These are phyloP conservation scores for Hypoxylon fragiforme DNA, from an alignment of 495 filamentous ascomycete genomes.

Conservation along the genomic window DNA sequence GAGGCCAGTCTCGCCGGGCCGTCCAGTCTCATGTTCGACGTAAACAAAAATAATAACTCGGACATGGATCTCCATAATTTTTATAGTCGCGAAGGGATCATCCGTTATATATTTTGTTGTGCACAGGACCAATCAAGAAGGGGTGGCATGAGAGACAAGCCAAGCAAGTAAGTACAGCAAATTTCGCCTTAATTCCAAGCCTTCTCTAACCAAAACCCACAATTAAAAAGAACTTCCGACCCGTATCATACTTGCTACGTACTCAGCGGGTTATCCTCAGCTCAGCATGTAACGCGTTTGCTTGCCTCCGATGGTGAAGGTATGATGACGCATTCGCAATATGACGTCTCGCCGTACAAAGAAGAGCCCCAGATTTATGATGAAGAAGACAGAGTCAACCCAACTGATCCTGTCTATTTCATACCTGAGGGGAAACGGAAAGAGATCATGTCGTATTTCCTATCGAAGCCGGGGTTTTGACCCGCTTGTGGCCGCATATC, in stretches of 20 bases:
- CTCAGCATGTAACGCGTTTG: conserved; percentile 76
- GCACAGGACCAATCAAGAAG: conserved; percentile 69
- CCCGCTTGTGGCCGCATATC: conserved; percentile 42
- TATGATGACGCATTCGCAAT: conserved; percentile 64
- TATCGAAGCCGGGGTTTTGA: conserved; percentile 57
- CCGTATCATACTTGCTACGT: conserved; percentile 93
- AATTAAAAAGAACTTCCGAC: conserved; percentile 70
- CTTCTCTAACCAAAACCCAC: conserved; percentile 28
- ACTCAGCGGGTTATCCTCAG: conserved; percentile 79
- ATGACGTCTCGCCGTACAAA: conserved; percentile 58
- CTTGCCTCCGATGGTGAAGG: conserved; percentile 44
- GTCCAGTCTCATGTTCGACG: conserved; percentile 33
- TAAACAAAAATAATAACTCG: conserved; percentile 35
- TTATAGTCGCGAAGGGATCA: conserved; percentile 82
- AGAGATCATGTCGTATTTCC: conserved; percentile 65
- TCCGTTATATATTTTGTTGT: conserved; percentile 84
- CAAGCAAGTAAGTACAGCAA: conserved; percentile 69
- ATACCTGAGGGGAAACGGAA: conserved; percentile 73
- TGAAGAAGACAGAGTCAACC: conserved; percentile 55
- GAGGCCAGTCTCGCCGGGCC: conserved; percentile 72
- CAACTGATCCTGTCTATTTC: conserved; percentile 82
- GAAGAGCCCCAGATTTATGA: conserved; percentile 54
- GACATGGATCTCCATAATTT: conserved; percentile 48
- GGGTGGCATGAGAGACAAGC: conserved; percentile 93
- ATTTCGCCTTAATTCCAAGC: no score